A percentile compares a stretch with the other conserved stretches of the same genome.
phyloP scores from a whole-genome alignment of 441 rosid genomes.

The Mallotus repandus region DNA sequence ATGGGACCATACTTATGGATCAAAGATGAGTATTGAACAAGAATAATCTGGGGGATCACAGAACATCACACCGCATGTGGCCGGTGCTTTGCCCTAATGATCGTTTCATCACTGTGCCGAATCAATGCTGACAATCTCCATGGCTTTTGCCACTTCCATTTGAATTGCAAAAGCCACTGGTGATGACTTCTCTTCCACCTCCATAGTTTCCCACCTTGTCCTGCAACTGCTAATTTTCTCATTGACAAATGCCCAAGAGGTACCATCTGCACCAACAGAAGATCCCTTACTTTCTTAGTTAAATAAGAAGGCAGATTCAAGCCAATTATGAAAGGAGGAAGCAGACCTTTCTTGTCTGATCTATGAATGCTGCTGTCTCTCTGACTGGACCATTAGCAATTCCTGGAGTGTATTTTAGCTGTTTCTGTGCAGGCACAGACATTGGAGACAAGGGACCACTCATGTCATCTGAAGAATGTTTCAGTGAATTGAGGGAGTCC shows the following conservation, averaged over 20 bases:
- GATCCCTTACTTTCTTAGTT: conserved; percentile 16
- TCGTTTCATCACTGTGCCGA: conserved; percentile 79
- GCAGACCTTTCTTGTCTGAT: conserved; percentile 71
- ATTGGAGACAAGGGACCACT: conserved; percentile 64
- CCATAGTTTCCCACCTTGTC: conserved; percentile 89
- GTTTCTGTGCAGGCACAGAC: conserved; percentile 88
- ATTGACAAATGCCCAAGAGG: conserved; percentile 74
- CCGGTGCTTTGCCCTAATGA: conserved; percentile 66
- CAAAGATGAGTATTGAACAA: conserved; percentile 37
- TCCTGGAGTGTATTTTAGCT: conserved; percentile 86
- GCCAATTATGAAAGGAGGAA: background rate
- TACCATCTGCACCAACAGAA: conserved; percentile 63
- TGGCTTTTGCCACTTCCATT: conserved; percentile 99
- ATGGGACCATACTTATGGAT: conserved; percentile 34
- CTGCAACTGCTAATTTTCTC: conserved; percentile 62
- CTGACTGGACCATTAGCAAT: conserved; percentile 65
- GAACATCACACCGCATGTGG: conserved; percentile 36
- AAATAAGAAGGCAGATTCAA: conserved; percentile 18
- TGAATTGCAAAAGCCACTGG: conserved; percentile 94
- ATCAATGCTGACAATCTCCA: conserved; percentile 97
- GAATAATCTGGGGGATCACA: conserved; percentile 23
- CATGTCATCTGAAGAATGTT: conserved; percentile 58
- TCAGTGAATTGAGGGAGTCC: conserved; percentile 60
- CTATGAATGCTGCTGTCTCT: conserved; percentile 61
- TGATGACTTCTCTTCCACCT: conserved; percentile 99